Base-by-base conservation (phyloP, 139 green algal species). In the Desmodesmus armatus region DNA sequence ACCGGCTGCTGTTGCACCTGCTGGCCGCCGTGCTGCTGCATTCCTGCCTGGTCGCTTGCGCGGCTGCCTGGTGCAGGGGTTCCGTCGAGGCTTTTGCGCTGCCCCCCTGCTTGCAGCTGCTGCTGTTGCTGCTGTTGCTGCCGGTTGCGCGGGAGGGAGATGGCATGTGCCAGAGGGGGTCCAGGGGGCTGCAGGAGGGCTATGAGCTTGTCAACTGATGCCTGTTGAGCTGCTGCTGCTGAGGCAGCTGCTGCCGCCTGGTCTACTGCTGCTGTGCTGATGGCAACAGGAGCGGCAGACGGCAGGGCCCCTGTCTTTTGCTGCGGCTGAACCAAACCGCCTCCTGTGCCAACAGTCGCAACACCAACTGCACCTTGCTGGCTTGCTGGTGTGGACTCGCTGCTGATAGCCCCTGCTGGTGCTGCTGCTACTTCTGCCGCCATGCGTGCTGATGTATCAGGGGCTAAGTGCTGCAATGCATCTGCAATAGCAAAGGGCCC, bases 151-250 rank as follows among this genome's bases (percentile, higher is more conserved):
- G 71, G 43, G 3, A 79, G 31, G 5, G 71, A 79, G 3, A 37
- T 60, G 9, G 31, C 27, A 63, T 79, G 71, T 41, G 43, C 43
- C 41, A 79, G n/a, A 6, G 49, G 49, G 31, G 44, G n/a, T n/a
- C n/a, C n/a, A n/a, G n/a, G 47, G 17, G 73, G 73, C 49, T 80
- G 73, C 73, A 80, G 73, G 31, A 80, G 73, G 17, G 73, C 73
- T 51, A 80, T 67, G 17, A 80, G 49, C 49, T 80, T 80, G 33
- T 80, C 49, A 2, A 80, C 73, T 51, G 44, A 67, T n/a, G 73
- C 73, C 23, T 80, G 73, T 31, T 80, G 47, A 49, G 73, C 73
- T 25, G 73, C 73, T 80, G 73, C 73, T 25, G 73, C 73, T 23
- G 60, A n/a, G 3, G 60, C n/a, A 69, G 47, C 73, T 49, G 73